Evolutionary conservation across 2,329 filamentous ascomycete species (phyloP), one percentile per base, ranked within the genome.

Genomic region (Aspergillus quadricinctus): DNA sequence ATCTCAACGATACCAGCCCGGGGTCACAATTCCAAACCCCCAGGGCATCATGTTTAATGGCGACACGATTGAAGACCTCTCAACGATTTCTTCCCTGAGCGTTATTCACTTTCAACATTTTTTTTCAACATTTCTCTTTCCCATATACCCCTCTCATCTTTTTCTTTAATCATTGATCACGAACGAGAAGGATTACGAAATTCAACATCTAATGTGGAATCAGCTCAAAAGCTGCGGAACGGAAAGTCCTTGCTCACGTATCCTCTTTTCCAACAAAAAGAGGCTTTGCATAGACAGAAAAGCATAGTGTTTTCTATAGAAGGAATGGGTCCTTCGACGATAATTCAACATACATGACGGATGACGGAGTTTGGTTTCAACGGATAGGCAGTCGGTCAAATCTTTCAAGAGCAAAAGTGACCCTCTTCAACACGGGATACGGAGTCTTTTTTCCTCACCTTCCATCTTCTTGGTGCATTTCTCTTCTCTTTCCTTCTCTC

Each of bases 11-110:
- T 67, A 69, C 62, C 61, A 56, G 61, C 61, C 63, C 52, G 46
- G 53, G 58, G 45, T 21, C 27, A 23, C 29, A n/a, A 50, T 25
- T 45, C 48, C 31, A 37, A 37, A 17, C 40, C 56, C 49, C 49
- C 53, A 55, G 58, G 59, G 56, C 48, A 41, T 52, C 37, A 70
- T 69, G 64, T 70, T 68, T 72, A 66, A 73, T 66, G 70, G 68
- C 69, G 69, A 69, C 65, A 73, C 64, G 70, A 72, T 61, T 69
- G 70, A 73, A 72, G 69, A 72, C 67, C 66, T 72, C 70, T 73
- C 70, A 73, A 73, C 71, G 69, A 73, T 69, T 72, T 71, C 67
- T 72, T 73, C 69, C 58, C 65, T 67, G 64, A 71, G 69, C 69
- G 69, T 71, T 71, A 61, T 64, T 68, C 66, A 61, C 57, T 68